A percentile compares a stretch with the other conserved stretches of the same genome.
phyloP scores from a whole-genome alignment of 176 grass and related monocot genomes.

The Saccharum spontaneum region DNA sequence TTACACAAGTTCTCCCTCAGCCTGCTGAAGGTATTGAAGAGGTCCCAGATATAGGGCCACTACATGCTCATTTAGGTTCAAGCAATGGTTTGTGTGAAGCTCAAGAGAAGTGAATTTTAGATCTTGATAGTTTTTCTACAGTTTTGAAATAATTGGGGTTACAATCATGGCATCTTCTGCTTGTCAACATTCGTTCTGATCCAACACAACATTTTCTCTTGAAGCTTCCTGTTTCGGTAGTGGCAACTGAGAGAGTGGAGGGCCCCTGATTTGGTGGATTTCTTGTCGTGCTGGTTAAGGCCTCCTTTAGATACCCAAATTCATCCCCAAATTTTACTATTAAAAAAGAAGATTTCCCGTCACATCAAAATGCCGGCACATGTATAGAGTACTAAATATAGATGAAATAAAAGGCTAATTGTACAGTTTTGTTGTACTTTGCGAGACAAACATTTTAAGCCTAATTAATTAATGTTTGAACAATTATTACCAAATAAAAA shows the following conservation, averaged over 20 bases:
- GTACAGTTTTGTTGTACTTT: too few relatives aligned
- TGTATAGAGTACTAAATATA: too few relatives aligned
- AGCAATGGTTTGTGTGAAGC: constrained; percentile 14
- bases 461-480: too few relatives aligned
- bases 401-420: too few relatives aligned
- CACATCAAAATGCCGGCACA: too few relatives aligned
- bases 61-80: constrained; percentile 30
- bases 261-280: neutral
- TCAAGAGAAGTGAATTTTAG: neutral
- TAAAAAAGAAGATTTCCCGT: too few relatives aligned
- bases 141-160: neutral
- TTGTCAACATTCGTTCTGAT: neutral
- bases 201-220: neutral
- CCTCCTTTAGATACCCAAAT: too few relatives aligned
- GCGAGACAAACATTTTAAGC: too few relatives aligned
- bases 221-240: neutral
- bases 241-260: neutral
- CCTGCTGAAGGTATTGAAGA: constrained; percentile 70
- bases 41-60: constrained; percentile 69
- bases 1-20: constrained; percentile 34
- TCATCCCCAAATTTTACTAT: too few relatives aligned
- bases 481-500: too few relatives aligned
- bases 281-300: neutral
- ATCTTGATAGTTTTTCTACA: neutral
- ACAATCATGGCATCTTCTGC: neutral